These are phyloP conservation scores for Thielaviopsis punctulata DNA, from an alignment of 2,329 filamentous ascomycete genomes.

Conservation along the genomic window DNA sequence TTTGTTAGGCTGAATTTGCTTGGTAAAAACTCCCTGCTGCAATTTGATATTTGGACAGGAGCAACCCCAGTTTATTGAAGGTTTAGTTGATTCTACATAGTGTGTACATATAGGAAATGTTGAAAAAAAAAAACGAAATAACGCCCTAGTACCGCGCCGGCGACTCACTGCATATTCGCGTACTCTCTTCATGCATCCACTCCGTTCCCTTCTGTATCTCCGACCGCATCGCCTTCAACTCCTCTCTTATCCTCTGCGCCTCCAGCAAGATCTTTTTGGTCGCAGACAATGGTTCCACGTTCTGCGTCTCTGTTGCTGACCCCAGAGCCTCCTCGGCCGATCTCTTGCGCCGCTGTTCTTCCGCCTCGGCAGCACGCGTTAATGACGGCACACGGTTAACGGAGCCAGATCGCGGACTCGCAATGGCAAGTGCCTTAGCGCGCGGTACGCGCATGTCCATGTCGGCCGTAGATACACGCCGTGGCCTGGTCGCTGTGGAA, in stretches of 20 bases:
- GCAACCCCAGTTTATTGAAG: no score
- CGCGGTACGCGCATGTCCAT: slow-evolving; percentile 8
- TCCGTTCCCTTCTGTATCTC: slow-evolving; percentile 30
- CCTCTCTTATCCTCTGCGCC: slow-evolving; percentile 22
- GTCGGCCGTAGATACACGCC: slow-evolving; percentile 17
- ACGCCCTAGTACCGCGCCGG: background rate
- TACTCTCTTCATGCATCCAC: slow-evolving; percentile 30
- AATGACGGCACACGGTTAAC: slow-evolving; percentile 1
- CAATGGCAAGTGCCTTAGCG: slow-evolving; percentile 4
- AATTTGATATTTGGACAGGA: background rate
- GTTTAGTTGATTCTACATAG: no score
- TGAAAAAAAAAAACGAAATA: background rate
- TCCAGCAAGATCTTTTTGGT: slow-evolving; percentile 26
- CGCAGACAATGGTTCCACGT: slow-evolving; percentile 12
- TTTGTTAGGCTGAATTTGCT: no score
- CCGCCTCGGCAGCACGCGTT: slow-evolving; percentile 11
- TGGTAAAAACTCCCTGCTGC: no score
- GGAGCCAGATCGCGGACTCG: slow-evolving; percentile 1
- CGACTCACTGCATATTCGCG: slow-evolving; percentile 23
- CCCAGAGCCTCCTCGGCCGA: slow-evolving; percentile 16
- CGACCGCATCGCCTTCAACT: slow-evolving; percentile 25
- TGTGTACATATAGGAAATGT: background rate
- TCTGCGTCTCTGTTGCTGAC: background rate
- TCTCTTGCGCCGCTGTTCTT: slow-evolving; percentile 20
- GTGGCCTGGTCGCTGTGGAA: background rate